These are phyloP conservation scores for Parastagonospora nodorum DNA, from an alignment of 2,329 filamentous ascomycete species.

Conservation along the genomic window DNA sequence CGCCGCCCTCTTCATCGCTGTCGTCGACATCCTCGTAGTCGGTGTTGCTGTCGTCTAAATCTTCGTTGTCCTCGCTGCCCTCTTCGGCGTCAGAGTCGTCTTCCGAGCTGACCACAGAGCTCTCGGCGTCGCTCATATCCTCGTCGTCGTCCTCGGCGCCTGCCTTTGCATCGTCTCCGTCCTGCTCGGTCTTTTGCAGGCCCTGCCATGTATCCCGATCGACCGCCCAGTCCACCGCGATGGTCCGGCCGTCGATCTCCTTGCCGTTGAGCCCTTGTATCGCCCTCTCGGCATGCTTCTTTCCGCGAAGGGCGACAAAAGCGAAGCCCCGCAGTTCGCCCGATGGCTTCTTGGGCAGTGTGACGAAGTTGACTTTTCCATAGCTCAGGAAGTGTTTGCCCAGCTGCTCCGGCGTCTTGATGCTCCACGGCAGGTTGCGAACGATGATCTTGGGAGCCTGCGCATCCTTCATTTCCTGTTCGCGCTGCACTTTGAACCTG, in stretches of 20 bases:
- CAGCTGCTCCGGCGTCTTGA: conserved; percentile 84
- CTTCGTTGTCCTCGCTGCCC: conserved; percentile 41
- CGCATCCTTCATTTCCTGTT: conserved; percentile 65
- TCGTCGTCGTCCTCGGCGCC: conserved; percentile 48
- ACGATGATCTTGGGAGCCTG: conserved; percentile 85
- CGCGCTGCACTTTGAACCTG: conserved; percentile 68
- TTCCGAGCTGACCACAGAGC: conserved; percentile 45
- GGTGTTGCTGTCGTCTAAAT: conserved; percentile 47
- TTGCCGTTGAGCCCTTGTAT: conserved; percentile 86
- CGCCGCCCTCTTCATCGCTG: conserved; percentile 49
- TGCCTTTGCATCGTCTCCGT: conserved; percentile 48
- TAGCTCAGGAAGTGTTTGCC: conserved; percentile 80
- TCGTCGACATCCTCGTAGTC: conserved; percentile 46
- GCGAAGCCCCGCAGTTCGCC: conserved; percentile 81
- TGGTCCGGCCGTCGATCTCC: conserved; percentile 80
- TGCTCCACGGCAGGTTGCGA: conserved; percentile 93
- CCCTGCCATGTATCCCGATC: conserved; percentile 86
- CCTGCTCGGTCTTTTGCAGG: conserved; percentile 50
- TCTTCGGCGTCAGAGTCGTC: conserved; percentile 49
- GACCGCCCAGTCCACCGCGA: conserved; percentile 97
- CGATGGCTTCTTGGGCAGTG: conserved; percentile 76
- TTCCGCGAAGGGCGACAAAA: conserved; percentile 85
- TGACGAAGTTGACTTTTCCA: conserved; percentile 88
- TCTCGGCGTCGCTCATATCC: conserved; percentile 42
- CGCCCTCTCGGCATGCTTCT: conserved; percentile 89